Evolutionary conservation across 2,329 filamentous ascomycete species (phyloP).

Genomic region (Penicillium sp.): DNA sequence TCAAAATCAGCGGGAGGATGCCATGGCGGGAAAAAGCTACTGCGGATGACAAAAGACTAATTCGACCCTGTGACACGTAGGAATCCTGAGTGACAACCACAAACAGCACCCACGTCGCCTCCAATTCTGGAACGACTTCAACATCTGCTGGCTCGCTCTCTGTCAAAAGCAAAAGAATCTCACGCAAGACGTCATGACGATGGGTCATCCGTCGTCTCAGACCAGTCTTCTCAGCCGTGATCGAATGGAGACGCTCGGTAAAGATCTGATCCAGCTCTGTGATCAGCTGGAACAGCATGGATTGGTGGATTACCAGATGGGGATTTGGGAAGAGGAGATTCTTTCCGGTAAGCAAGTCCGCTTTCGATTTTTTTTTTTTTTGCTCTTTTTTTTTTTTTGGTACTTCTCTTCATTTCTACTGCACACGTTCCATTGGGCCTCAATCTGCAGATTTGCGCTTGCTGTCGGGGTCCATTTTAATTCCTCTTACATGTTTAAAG

Average conservation of each 20-base stretch:
- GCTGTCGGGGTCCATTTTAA: too few relatives aligned
- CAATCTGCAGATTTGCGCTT: too few relatives aligned
- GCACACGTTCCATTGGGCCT: too few relatives aligned
- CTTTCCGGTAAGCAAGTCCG: conserved; percentile 60
- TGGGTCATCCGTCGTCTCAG: conserved; percentile 51
- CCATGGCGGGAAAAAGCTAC: neutral
- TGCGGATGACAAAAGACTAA: conserved; percentile 12
- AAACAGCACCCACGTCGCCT: conserved; percentile 68
- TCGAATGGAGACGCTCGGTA: conserved; percentile 70
- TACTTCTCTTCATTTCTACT: too few relatives aligned
- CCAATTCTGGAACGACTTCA: conserved; percentile 89
- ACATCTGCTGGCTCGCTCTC: conserved; percentile 80
- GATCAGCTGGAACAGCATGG: conserved; percentile 84
- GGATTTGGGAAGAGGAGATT: conserved; percentile 92
- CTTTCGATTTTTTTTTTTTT: neutral
- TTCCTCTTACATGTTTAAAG: too few relatives aligned
- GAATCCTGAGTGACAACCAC: conserved; percentile 77
- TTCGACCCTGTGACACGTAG: conserved; percentile 44
- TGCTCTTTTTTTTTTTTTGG: too few relatives aligned
- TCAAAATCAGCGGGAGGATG: neutral
- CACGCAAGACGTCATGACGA: conserved; percentile 53
- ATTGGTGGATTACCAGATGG: conserved; percentile 96
- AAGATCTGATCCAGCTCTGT: conserved; percentile 73
- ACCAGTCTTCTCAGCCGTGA: conserved; percentile 62
- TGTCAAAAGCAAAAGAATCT: conserved; percentile 79